Evolutionary conservation across 2,329 filamentous ascomycete genomes (phyloP).

Genomic region (Blumeria hordei): DNA sequence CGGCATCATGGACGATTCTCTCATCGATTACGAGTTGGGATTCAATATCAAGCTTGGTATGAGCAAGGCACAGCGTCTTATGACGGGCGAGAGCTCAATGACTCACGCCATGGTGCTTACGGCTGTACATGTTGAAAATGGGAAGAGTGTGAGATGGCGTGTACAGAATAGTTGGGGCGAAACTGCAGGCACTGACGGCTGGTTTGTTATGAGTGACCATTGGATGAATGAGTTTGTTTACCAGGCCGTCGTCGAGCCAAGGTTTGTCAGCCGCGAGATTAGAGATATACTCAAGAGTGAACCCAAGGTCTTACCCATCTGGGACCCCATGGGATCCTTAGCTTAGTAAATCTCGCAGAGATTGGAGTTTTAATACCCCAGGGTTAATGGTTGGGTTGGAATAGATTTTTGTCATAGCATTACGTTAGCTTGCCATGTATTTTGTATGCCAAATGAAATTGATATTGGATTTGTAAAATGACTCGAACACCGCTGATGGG

Average conservation of each 20-base stretch:
- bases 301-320: conserved; percentile 46
- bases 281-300: conserved; percentile 45
- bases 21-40: conserved; percentile 64
- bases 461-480: too few species aligned
- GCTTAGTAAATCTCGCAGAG: neutral
- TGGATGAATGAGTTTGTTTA: conserved; percentile 69
- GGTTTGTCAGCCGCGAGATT: conserved; percentile 38
- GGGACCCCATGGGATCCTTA: conserved; percentile 44
- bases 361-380: too few species aligned
- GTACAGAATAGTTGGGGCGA: conserved; percentile 75
- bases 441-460: too few species aligned
- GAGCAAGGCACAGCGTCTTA: conserved; percentile 51
- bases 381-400: too few species aligned
- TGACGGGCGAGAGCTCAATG: conserved; percentile 57
- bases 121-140: conserved; percentile 49
- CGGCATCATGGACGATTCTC: conserved; percentile 58
- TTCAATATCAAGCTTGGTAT: conserved; percentile 53
- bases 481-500: too few species aligned
- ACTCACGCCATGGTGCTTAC: conserved; percentile 86
- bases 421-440: too few species aligned
- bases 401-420: too few species aligned
- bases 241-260: conserved; percentile 62
- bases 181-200: conserved; percentile 46
- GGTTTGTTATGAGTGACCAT: conserved; percentile 70
- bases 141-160: conserved; percentile 50